Conservation (phyloP, 257 asterid species). For the Jaltomata sinuosa region DNA sequence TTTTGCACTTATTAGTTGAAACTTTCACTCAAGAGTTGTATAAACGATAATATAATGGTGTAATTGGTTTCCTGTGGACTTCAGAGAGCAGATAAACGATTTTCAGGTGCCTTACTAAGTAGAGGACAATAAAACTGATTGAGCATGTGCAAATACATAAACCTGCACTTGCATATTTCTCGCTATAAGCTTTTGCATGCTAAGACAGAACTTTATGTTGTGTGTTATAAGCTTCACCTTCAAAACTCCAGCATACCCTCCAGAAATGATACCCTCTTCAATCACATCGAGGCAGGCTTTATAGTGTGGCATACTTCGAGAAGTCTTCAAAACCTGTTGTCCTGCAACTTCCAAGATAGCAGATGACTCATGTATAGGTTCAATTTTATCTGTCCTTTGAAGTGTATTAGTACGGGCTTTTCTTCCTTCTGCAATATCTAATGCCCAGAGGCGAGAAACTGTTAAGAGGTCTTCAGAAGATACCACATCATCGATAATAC, state of each 20-base stretch:
- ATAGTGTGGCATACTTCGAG: conserved; percentile 34
- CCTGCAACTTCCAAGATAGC: conserved; percentile 33
- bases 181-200: not conserved
- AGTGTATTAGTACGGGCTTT: conserved; percentile 36
- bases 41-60: not conserved
- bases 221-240: conserved; percentile 17
- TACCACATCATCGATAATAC: conserved; percentile 39
- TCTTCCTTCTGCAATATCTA: conserved; percentile 33
- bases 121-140: not conserved
- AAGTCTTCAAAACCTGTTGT: conserved; percentile 20
- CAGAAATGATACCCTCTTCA: conserved; percentile 43
- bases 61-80: not conserved
- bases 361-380: conserved; percentile 34
- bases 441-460: conserved; percentile 38
- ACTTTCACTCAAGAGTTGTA: not conserved
- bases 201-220: not conserved
- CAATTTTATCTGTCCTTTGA: conserved; percentile 37
- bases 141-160: not conserved
- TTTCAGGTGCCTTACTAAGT: not conserved
- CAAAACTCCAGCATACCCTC: conserved; percentile 37
- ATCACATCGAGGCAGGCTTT: conserved; percentile 43
- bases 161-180: not conserved
- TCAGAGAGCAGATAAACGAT: not conserved
- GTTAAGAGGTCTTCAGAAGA: conserved; percentile 34
- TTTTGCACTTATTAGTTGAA: not conserved